phyloP scores from a whole-genome alignment of 306 rosid genomes.

The Pyrus betulifolia region DNA sequence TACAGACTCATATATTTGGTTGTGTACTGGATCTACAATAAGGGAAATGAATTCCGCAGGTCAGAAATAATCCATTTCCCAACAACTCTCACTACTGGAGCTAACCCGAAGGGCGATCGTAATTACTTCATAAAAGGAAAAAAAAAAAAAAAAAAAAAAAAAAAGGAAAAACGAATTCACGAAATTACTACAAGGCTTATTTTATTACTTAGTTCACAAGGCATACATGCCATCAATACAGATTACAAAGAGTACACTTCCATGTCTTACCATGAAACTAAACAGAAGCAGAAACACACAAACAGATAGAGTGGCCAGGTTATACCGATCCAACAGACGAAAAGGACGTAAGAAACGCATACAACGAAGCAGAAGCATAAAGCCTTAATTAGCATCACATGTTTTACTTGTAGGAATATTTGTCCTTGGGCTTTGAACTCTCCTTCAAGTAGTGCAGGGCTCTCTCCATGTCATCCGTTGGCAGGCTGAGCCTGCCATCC shows the following conservation, averaged over 20 bases:
- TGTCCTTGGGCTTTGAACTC: neutral
- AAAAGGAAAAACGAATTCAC: neutral
- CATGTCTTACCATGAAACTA: neutral
- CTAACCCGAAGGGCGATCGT: no score
- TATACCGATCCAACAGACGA: neutral
- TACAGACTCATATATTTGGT: neutral
- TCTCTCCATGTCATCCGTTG: slow-evolving; percentile 33
- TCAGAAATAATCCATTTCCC: neutral
- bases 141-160: no score
- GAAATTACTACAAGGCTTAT: neutral
- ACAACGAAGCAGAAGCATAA: neutral
- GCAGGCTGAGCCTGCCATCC: slow-evolving; percentile 23
- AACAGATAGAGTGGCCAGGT: neutral
- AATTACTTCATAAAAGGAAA: no score
- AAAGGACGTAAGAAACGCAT: neutral
- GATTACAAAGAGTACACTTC: neutral
- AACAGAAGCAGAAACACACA: neutral
- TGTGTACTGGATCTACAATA: neutral
- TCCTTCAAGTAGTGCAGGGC: slow-evolving; percentile 24
- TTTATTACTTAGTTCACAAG: neutral
- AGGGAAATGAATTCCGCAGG: neutral
- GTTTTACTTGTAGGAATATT: neutral
- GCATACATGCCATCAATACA: neutral
- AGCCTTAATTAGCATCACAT: neutral
- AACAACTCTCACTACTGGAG: neutral